A percentile compares a stretch with the other conserved stretches of the same genome.
These are phyloP conservation scores for Fusarium devonianum DNA, from an alignment of 2,329 filamentous ascomycete species.

Conservation along the genomic window DNA sequence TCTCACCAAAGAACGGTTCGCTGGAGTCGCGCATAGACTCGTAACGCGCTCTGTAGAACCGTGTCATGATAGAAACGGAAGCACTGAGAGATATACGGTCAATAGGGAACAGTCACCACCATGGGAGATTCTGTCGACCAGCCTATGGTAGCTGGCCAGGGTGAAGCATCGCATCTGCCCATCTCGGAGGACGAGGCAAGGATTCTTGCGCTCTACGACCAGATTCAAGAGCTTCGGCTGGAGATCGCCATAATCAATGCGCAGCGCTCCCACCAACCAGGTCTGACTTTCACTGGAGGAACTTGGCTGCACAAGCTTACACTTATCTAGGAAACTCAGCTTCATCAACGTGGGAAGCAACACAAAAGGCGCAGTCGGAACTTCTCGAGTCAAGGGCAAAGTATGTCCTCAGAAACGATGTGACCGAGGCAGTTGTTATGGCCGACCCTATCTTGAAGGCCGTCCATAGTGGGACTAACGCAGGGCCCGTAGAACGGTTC, in stretches of 20 bases:
- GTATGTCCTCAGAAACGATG: slow-evolving; percentile 73
- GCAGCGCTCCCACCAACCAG: slow-evolving; percentile 48
- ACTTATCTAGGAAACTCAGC: slow-evolving; percentile 29
- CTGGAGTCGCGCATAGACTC: slow-evolving; percentile 1
- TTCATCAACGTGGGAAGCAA: slow-evolving; percentile 56
- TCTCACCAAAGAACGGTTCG: not conserved
- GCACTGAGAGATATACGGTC: not conserved
- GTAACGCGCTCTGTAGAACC: slow-evolving; percentile 7
- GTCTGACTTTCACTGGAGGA: slow-evolving; percentile 39
- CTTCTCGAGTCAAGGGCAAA: slow-evolving; percentile 74
- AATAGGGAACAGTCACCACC: not conserved
- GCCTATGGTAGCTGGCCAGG: slow-evolving; percentile 36
- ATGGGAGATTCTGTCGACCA: slow-evolving; percentile 44
- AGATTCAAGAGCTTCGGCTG: slow-evolving; percentile 73
- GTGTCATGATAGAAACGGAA: not conserved
- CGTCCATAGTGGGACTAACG: slow-evolving; percentile 71
- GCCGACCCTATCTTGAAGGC: slow-evolving; percentile 80
- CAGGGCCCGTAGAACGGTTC: slow-evolving; percentile 73
- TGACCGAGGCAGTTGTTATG: slow-evolving; percentile 72
- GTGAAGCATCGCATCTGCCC: slow-evolving; percentile 54
- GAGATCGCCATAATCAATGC: slow-evolving; percentile 72
- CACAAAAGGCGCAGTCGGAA: slow-evolving; percentile 67
- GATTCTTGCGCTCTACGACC: slow-evolving; percentile 74
- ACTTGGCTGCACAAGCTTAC: slow-evolving; percentile 18
- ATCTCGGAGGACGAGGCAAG: slow-evolving; percentile 72